phyloP scores from a whole-genome alignment of 176 grass and related monocot genomes.

The Aechmea fasciata region DNA sequence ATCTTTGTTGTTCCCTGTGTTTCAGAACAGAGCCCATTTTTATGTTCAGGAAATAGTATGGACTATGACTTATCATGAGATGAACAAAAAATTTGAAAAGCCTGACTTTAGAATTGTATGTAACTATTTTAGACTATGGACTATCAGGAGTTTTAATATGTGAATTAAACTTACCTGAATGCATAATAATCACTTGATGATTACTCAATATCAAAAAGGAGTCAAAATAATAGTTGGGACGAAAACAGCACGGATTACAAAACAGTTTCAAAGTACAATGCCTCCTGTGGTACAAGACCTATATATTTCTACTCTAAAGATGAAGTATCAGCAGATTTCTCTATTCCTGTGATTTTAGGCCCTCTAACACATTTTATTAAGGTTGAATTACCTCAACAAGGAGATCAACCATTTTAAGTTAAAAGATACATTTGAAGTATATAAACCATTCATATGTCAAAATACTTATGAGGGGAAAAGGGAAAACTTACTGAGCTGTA shows the following conservation, averaged over 20 bases:
- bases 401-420: neutral
- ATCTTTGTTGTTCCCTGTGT: conserved; percentile 94
- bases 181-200: neutral
- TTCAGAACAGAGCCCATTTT: neutral
- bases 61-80: too few relatives aligned
- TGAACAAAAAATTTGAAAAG: neutral
- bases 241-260: neutral
- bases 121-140: too few relatives aligned
- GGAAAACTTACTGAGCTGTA: conserved; percentile 92
- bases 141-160: neutral
- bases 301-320: neutral
- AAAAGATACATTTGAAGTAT: neutral
- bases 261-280: neutral
- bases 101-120: neutral
- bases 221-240: neutral
- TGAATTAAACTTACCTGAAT: neutral
- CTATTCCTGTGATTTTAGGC: neutral
- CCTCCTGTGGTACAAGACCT: neutral
- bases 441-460: neutral
- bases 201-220: neutral
- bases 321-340: neutral
- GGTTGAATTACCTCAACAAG: neutral
- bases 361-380: neutral
- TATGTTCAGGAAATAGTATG: conserved; percentile 13
- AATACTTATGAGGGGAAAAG: neutral